Evolutionary conservation across 345 rosid species (phyloP), one percentile per base, ranked within the genome.

Genomic region (Murraya koenigii): DNA sequence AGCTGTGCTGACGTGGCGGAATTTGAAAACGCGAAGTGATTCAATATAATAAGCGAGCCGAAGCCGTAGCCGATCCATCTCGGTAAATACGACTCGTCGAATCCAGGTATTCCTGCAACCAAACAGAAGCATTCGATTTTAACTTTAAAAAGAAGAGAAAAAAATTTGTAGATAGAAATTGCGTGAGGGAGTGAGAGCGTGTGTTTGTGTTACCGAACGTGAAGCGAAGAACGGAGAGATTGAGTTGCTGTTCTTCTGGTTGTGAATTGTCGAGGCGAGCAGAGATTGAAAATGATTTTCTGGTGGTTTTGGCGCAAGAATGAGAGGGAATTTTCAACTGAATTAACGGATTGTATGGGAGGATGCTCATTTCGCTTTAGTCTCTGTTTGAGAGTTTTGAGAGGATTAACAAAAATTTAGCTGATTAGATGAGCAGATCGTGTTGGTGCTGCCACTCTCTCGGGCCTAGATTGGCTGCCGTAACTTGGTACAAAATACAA

Each of bases 51-150:
- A 75, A 95, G 95, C 35, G 97, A 92, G 32, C 99, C 97, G 75
- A 95, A 93, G 62, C 99, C 98, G 82, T 88, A 95, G 0, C 98
- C 99, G 6, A 95, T 87, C 92, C 92, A 95, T 83, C 97, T 88
- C 33, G 99, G 99, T 74, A 95, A 85, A 81, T 90, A 89, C 41
- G 97, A 93, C 81, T 96, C 99, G 79, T 96, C 97, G 23, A 93
- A 72, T 73, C 99, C 97, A 76, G 93, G 97, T 59, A 93, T 92
- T 33, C 98, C 96, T 92, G 67, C 28, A 54, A 70, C 49, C 62
- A 75, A 66, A 54, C 65, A 55, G 60, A 28, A 4, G 14, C 25
- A 1, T 69, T 30, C 32, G 10, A 75, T 1, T 47, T 32, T 15
- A 49, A 49, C 4, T 26, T 26, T 4, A 7, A 32, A 6, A 44